phyloP scores from a whole-genome alignment of 768 basidiomycete genomes.

The Amanita pallidorosea region DNA sequence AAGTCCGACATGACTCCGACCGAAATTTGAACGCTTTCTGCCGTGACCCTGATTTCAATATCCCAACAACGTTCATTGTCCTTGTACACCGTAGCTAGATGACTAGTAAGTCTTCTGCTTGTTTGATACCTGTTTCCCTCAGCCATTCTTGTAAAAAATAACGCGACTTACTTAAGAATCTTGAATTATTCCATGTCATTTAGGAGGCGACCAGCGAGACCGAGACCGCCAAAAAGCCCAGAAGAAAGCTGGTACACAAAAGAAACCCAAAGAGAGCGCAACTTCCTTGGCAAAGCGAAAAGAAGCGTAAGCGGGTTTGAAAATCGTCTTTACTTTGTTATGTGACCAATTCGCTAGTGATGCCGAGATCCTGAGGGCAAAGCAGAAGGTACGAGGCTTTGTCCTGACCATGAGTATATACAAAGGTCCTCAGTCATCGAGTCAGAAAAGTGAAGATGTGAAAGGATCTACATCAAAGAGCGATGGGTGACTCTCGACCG shows the following conservation, averaged over 20 bases:
- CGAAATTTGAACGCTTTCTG: neutral
- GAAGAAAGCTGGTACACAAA: constrained; percentile 49
- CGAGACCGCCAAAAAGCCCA: constrained; percentile 61
- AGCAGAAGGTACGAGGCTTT: constrained; percentile 54
- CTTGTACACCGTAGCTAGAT: constrained; percentile 1
- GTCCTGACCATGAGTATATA: constrained; percentile 2
- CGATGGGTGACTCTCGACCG: constrained; percentile 24
- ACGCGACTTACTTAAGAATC: constrained; percentile 12
- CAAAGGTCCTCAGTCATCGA: neutral
- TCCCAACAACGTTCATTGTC: neutral
- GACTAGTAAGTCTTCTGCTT: constrained; percentile 39
- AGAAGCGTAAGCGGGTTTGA: constrained; percentile 48
- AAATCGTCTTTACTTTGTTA: constrained; percentile 3
- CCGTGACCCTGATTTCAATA: neutral
- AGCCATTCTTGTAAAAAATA: constrained; percentile 5
- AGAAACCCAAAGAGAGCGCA: constrained; percentile 68
- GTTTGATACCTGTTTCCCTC: neutral
- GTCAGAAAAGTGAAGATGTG: constrained; percentile 48
- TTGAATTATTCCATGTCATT: constrained; percentile 7
- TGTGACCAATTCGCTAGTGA: constrained; percentile 38
- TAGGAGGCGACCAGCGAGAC: constrained; percentile 80
- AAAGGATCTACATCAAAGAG: constrained; percentile 23
- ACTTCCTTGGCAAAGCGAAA: constrained; percentile 53
- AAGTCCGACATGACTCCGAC: constrained; percentile 17
- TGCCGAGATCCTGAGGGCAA: constrained; percentile 63